A percentile compares a stretch with the other conserved stretches of the same genome.
These are phyloP conservation scores for Phytophthora palmivora DNA, from an alignment of 352 stramenopile genomes.

Conservation along the genomic window DNA sequence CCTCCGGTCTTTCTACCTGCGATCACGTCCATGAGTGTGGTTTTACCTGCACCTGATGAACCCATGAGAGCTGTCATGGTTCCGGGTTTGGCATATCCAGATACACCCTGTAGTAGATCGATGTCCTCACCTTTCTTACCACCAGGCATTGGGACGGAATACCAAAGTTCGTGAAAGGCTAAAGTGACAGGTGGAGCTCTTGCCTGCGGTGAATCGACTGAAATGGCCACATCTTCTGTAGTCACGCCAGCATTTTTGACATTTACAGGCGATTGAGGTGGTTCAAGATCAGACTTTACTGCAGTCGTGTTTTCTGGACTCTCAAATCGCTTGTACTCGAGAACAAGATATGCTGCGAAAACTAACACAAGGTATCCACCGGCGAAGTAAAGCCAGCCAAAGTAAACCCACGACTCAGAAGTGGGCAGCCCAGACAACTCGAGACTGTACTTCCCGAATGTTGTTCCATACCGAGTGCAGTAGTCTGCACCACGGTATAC, in stretches of 20 bases:
- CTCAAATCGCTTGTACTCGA: conserved; percentile 66
- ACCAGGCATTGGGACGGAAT: conserved; percentile 58
- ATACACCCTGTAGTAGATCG: conserved; percentile 87
- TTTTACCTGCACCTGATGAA: no score
- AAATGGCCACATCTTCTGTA: conserved; percentile 12
- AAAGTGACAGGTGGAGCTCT: no score
- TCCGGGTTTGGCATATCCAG: conserved; percentile 62
- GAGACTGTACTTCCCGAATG: conserved; percentile 56
- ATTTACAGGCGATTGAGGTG: no score
- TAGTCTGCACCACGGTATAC: conserved; percentile 61
- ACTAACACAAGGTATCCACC: conserved; percentile 54
- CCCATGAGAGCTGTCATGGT: conserved; percentile 77
- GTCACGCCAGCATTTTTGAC: no score
- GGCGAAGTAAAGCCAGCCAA: conserved; percentile 61
- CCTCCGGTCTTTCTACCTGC: no score
- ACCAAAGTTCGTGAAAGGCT: no score
- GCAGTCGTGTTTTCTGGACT: conserved; percentile 54
- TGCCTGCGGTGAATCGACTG: conserved; percentile 17
- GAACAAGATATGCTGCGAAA: conserved; percentile 39
- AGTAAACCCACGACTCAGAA: conserved; percentile 62
- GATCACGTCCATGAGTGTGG: conserved; percentile 95
- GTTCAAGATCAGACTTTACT: conserved; percentile 39
- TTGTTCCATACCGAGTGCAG: conserved; percentile 42
- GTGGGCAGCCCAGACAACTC: conserved; percentile 56
- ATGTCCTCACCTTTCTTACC: conserved; percentile 53